Evolutionary conservation across 768 basidiomycete genomes (phyloP).

Genomic region (Boletus vinaceobasis): DNA sequence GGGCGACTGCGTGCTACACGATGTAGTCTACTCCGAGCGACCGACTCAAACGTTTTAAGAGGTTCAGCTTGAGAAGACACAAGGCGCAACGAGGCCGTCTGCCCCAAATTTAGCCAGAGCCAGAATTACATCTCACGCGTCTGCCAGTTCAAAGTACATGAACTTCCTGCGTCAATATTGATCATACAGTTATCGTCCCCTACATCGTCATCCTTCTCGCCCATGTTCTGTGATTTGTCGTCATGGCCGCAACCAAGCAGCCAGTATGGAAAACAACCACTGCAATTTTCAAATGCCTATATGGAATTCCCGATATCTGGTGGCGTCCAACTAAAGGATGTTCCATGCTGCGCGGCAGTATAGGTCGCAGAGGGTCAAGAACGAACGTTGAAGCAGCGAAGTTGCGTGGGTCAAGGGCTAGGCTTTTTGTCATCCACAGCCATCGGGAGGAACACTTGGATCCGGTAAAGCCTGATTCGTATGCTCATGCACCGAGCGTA

Average conservation of each 20-base stretch:
- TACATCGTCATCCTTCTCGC: constrained; percentile 4
- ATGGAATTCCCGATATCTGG: constrained; percentile 23
- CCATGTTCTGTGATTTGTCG: constrained; percentile 25
- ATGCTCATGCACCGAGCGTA: constrained; percentile 9
- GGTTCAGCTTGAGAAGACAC: constrained; percentile 13
- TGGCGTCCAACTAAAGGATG: constrained; percentile 23
- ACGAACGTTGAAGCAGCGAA: constrained; percentile 7
- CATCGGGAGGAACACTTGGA: constrained; percentile 13
- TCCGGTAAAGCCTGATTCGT: constrained; percentile 17
- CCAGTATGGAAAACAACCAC: constrained; percentile 5
- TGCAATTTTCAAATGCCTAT: constrained; percentile 20
- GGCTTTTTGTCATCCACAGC: constrained; percentile 10
- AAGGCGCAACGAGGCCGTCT: constrained; percentile 22
- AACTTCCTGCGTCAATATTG: constrained; percentile 13
- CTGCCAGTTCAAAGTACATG: constrained; percentile 13
- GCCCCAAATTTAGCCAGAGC: constrained; percentile 21
- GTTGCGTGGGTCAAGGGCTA: constrained; percentile 29
- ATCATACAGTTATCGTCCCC: constrained; percentile 9
- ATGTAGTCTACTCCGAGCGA: constrained; percentile 13
- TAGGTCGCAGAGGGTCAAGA: constrained; percentile 3
- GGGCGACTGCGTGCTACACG: constrained; percentile 16
- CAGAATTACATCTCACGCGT: constrained; percentile 22
- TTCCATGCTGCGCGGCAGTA: constrained; percentile 22
- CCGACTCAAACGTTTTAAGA: constrained; percentile 21
- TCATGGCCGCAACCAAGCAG: constrained; percentile 15